Conservation (phyloP, 2,329 filamentous ascomycete genomes). For the Arthrobotrys musiformis region DNA sequence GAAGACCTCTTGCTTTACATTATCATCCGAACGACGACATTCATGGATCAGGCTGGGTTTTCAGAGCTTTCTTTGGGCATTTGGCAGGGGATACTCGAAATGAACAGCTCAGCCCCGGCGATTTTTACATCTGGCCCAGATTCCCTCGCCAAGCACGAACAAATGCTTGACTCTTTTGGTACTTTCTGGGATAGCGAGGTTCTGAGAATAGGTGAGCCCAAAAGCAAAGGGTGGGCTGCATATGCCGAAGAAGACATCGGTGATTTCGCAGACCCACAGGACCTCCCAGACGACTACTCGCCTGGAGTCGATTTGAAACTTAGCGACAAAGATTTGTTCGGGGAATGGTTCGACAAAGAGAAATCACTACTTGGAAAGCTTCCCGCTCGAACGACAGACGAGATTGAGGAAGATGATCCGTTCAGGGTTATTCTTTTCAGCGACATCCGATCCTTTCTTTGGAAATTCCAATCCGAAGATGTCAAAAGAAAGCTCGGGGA, state of each 20-base stretch:
- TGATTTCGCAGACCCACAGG: slow-evolving; percentile 49
- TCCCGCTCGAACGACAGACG: slow-evolving; percentile 80
- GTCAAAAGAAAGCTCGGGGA: slow-evolving; percentile 63
- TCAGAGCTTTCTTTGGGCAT: slow-evolving; percentile 78
- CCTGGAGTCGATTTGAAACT: slow-evolving; percentile 21
- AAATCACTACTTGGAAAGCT: slow-evolving; percentile 61
- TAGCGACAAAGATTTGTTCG: slow-evolving; percentile 57
- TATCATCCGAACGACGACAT: slow-evolving; percentile 77
- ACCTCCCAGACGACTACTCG: slow-evolving; percentile 39
- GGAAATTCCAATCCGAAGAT: slow-evolving; percentile 66
- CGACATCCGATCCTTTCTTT: slow-evolving; percentile 75
- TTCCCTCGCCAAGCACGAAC: slow-evolving; percentile 57
- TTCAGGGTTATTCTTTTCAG: slow-evolving; percentile 82
- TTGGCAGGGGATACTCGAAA: slow-evolving; percentile 85
- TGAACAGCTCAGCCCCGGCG: slow-evolving; percentile 72
- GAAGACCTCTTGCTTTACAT: slow-evolving; percentile 69
- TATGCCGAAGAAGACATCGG: slow-evolving; percentile 61
- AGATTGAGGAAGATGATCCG: slow-evolving; percentile 80
- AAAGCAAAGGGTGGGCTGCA: slow-evolving; percentile 76
- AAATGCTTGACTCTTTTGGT: slow-evolving; percentile 67
- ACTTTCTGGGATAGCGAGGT: slow-evolving; percentile 90
- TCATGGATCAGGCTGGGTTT: slow-evolving; percentile 81
- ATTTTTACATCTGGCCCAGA: slow-evolving; percentile 53
- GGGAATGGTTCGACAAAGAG: slow-evolving; percentile 67
- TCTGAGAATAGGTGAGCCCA: slow-evolving; percentile 78